phyloP scores from a whole-genome alignment of 163 green algal genomes.

The Chlamydomonas reinhardtii region DNA sequence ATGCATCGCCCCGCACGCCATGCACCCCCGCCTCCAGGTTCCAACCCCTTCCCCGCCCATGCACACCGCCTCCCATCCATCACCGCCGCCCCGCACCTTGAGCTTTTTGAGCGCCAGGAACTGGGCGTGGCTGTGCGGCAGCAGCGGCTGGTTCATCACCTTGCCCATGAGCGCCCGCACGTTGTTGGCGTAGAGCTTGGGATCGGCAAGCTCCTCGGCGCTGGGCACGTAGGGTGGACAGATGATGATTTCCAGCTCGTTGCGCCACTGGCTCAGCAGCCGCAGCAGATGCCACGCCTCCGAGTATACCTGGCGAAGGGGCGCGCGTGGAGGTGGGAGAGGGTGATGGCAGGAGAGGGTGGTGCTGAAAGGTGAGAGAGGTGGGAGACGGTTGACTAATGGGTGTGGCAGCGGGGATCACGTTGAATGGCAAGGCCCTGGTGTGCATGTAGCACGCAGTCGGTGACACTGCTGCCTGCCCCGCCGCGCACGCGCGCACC shows the following conservation, averaged over 20 bases:
- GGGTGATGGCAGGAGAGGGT: too few species aligned
- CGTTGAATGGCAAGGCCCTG: too few species aligned
- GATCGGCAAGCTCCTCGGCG: slow-evolving; percentile 44
- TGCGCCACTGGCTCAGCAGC: slow-evolving; percentile 55
- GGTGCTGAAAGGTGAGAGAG: background rate
- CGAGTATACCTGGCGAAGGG: slow-evolving; percentile 8
- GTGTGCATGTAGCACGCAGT: too few species aligned
- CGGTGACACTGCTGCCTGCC: too few species aligned
- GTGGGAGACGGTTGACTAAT: background rate
- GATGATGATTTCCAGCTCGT: slow-evolving; percentile 57
- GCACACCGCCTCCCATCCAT: background rate
- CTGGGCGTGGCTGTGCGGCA: slow-evolving; percentile 5
- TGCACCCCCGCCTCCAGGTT: too few species aligned
- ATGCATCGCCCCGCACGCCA: too few species aligned
- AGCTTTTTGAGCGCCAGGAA: slow-evolving; percentile 38
- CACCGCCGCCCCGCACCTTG: background rate
- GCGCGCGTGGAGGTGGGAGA: background rate
- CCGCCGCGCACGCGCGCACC: too few species aligned
- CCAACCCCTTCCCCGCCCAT: too few species aligned
- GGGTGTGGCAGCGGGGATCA: too few species aligned
- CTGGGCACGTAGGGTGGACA: slow-evolving; percentile 62
- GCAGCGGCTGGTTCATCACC: background rate
- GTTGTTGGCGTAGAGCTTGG: slow-evolving; percentile 57
- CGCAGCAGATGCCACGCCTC: slow-evolving; percentile 47
- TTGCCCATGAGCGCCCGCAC: slow-evolving; percentile 56